Percentiles rank a stretch among this genome's conserved stretches.
These are phyloP conservation scores for Penicillium sp. DNA, from an alignment of 2,329 filamentous ascomycete species.

Conservation along the genomic window DNA sequence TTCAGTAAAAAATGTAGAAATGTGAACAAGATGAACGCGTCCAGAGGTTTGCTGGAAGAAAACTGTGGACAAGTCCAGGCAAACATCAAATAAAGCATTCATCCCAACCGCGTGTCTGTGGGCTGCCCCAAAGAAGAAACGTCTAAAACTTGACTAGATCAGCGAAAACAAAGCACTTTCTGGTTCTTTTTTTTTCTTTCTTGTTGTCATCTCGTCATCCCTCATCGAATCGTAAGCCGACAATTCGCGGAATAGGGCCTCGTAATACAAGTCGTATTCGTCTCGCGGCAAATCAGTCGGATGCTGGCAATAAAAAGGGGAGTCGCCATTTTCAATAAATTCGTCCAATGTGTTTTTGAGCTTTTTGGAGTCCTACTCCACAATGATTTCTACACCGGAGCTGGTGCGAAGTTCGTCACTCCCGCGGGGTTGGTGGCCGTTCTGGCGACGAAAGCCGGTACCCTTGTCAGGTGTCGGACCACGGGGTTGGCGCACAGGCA, in stretches of 20 bases:
- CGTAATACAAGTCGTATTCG: constrained; percentile 43
- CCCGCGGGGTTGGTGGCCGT: constrained; percentile 59
- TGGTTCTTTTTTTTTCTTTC: constrained; percentile 37
- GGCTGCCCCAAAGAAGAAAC: constrained; percentile 42
- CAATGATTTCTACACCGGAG: constrained; percentile 60
- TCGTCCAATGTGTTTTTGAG: constrained; percentile 30
- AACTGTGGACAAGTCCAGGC: constrained; percentile 7
- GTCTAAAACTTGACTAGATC: constrained; percentile 43
- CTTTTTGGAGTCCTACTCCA: constrained; percentile 44
- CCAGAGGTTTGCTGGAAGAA: constrained; percentile 14
- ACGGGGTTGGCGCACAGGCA: constrained; percentile 59
- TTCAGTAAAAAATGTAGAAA: constrained; percentile 17
- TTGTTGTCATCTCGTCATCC: constrained; percentile 47
- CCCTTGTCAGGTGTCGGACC: constrained; percentile 60
- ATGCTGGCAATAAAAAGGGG: constrained; percentile 34
- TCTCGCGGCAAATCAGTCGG: constrained; percentile 41
- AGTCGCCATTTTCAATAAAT: constrained; percentile 33
- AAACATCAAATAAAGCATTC: constrained; percentile 19
- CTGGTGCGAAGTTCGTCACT: constrained; percentile 62
- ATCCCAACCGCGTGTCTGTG: constrained; percentile 34
- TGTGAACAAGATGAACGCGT: constrained; percentile 17
- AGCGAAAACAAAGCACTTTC: constrained; percentile 39
- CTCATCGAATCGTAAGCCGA: constrained; percentile 48
- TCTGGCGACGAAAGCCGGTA: constrained; percentile 56
- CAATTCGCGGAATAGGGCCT: constrained; percentile 39